A percentile compares a stretch with the other conserved stretches of the same genome.
Conservation (phyloP, 176 grass and related monocot genomes). For the Triticum urartu region DNA sequence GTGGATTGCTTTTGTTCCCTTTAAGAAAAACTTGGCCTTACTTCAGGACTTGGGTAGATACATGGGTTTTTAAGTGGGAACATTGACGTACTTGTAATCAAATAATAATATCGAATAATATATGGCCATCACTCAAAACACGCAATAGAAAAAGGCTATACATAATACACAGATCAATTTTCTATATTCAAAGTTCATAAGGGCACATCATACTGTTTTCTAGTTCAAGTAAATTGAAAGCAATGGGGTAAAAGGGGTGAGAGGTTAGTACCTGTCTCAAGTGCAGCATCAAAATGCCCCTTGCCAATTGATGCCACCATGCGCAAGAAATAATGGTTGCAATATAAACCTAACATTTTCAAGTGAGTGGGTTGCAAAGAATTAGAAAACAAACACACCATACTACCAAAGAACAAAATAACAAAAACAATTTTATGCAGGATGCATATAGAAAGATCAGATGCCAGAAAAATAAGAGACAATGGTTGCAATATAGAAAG, state of each 20-base stretch:
- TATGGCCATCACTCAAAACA: neutral
- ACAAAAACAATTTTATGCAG: neutral
- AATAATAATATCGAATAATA: neutral
- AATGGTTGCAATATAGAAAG: conserved; percentile 78
- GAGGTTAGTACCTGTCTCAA: conserved; percentile 53
- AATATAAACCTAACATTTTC: conserved; percentile 71
- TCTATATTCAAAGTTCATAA: conserved; percentile 12
- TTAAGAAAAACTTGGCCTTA: neutral
- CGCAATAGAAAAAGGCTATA: neutral
- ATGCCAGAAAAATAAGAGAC: conserved; percentile 46
- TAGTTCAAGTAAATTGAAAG: conserved; percentile 5
- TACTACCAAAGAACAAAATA: neutral
- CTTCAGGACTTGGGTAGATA: neutral
- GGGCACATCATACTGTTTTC: neutral
- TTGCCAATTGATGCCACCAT: conserved; percentile 89
- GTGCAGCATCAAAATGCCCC: conserved; percentile 81
- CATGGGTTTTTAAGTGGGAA: neutral
- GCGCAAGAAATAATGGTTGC: conserved; percentile 93
- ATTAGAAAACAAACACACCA: conserved; percentile 9
- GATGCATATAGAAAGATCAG: conserved; percentile 17
- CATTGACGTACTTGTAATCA: conserved; percentile 5
- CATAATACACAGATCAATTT: neutral
- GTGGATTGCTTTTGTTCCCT: neutral
- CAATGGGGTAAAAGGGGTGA: neutral
- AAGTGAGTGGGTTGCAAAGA: conserved; percentile 25